These are phyloP conservation scores for Pythium aphanidermatum DNA, from an alignment of 352 stramenopile genomes.

Conservation along the genomic window DNA sequence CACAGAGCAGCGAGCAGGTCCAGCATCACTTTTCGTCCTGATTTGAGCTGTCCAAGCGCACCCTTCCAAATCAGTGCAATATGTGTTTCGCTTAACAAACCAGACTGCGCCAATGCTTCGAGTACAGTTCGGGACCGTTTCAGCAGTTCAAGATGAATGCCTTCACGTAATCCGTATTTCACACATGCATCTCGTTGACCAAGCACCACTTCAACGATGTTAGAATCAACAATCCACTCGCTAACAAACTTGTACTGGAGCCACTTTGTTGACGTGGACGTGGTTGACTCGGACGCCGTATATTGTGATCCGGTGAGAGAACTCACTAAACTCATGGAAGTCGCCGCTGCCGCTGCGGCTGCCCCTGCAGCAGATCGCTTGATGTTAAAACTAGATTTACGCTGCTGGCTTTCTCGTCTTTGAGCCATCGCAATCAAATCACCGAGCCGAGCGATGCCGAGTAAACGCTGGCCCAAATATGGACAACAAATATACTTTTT, in stretches of 20 bases:
- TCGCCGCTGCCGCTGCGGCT: conserved; percentile 13
- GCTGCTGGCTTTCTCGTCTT: conserved; percentile 52
- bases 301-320: conserved; percentile 8
- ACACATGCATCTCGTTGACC: conserved; percentile 56
- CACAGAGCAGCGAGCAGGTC: conserved; percentile 70
- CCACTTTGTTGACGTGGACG: conserved; percentile 50
- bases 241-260: conserved; percentile 64
- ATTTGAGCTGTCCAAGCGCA: conserved; percentile 56
- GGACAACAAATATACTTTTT: conserved; percentile 86
- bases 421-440: conserved; percentile 78
- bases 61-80: conserved; percentile 75
- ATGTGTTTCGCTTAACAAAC: conserved; percentile 55
- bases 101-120: conserved; percentile 51
- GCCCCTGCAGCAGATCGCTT: conserved; percentile 20
- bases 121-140: conserved; percentile 73
- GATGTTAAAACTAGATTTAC: conserved; percentile 51
- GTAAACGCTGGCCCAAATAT: conserved; percentile 65
- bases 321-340: conserved; percentile 15
- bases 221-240: conserved; percentile 73
- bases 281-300: conserved; percentile 18
- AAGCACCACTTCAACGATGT: conserved; percentile 79
- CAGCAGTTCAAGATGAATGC: conserved; percentile 75
- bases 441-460: conserved; percentile 64
- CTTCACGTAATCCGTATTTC: conserved; percentile 70
- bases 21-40: conserved; percentile 61